A percentile compares a stretch with the other conserved stretches of the same genome.
Evolutionary conservation across 1,139 yeast genomes (phyloP).

Genomic region (Lodderomyces orthopsilosis): DNA sequence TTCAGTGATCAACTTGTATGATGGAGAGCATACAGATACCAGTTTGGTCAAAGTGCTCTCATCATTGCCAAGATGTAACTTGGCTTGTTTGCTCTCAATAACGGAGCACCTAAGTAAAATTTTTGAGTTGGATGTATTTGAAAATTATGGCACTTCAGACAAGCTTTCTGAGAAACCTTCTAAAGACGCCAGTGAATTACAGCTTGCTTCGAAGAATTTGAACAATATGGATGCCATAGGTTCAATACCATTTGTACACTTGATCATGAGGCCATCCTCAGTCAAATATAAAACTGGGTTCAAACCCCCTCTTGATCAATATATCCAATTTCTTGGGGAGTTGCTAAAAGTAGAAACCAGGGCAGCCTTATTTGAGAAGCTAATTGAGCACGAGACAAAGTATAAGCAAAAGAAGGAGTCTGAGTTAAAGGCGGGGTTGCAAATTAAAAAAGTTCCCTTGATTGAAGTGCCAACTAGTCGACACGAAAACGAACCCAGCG

Average conservation of each 20-base stretch:
- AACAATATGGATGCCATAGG: conserved; percentile 41
- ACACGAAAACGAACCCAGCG: conserved; percentile 14
- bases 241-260: conserved; percentile 40
- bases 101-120: conserved; percentile 34
- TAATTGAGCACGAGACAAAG: conserved; percentile 32
- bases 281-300: conserved; percentile 38
- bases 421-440: conserved; percentile 28
- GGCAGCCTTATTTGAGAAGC: conserved; percentile 21
- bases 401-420: conserved; percentile 29
- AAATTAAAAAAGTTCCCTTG: conserved; percentile 21
- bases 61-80: conserved; percentile 41
- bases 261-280: conserved; percentile 41
- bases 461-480: conserved; percentile 12
- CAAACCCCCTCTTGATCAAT: conserved; percentile 37
- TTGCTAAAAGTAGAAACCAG: conserved; percentile 29
- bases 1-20: conserved; percentile 27
- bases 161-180: conserved; percentile 20
- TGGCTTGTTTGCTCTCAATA: conserved; percentile 36
- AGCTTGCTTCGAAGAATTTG: conserved; percentile 18
- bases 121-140: conserved; percentile 24
- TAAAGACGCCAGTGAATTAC: conserved; percentile 9
- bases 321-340: conserved; percentile 27
- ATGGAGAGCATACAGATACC: conserved; percentile 8
- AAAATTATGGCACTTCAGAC: conserved; percentile 31
- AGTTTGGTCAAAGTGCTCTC: conserved; percentile 29